Conservation (phyloP, 768 basidiomycete genomes). For the Lentinula sp. region DNA sequence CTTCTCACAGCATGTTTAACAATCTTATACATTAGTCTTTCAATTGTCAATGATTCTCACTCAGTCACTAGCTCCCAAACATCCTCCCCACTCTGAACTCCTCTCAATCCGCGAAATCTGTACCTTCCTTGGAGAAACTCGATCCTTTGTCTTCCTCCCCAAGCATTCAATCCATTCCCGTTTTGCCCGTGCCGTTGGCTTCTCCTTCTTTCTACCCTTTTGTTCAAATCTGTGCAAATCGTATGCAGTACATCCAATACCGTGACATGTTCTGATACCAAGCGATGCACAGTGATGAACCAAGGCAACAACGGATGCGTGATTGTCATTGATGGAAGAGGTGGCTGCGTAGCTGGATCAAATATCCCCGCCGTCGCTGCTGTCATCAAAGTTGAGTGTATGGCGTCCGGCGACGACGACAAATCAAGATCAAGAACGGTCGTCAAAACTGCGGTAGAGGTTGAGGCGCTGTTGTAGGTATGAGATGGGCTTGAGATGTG, state of each 20-base stretch:
- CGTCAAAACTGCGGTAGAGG: neutral
- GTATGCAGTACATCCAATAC: slow-evolving; percentile 33
- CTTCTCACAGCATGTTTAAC: no score
- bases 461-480: neutral
- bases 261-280: slow-evolving; percentile 20
- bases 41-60: neutral
- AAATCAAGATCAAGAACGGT: neutral
- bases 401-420: neutral
- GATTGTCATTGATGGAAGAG: slow-evolving; percentile 24
- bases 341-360: slow-evolving; percentile 29
- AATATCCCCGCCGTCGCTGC: slow-evolving; percentile 9
- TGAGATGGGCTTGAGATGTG: neutral
- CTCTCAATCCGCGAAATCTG: neutral
- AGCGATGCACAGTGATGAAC: slow-evolving; percentile 26
- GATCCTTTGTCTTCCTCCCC: neutral
- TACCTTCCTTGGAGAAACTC: neutral
- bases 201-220: neutral
- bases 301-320: slow-evolving; percentile 24
- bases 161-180: neutral
- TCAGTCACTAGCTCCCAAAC: neutral
- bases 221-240: neutral
- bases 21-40: neutral
- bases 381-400: neutral
- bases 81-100: neutral
- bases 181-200: neutral